phyloP scores from a whole-genome alignment of 106 monocot species.

The Chionographis japonica region DNA sequence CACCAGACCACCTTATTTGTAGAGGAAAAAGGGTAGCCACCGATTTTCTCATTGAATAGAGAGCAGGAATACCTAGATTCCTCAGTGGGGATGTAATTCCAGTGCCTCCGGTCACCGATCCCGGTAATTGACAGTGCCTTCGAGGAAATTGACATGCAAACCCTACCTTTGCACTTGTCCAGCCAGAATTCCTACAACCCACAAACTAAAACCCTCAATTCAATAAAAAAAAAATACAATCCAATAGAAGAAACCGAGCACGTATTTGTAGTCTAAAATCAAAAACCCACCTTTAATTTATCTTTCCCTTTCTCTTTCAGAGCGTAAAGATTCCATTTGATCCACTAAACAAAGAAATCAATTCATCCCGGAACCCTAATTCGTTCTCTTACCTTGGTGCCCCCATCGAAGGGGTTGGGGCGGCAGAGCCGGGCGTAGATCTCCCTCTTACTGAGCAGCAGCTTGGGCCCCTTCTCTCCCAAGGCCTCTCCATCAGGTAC shows the following conservation, averaged over 20 bases:
- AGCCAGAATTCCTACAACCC: slow-evolving; percentile 15
- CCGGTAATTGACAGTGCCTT: slow-evolving; percentile 19
- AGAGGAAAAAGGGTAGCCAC: background rate
- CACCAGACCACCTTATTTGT: too few relatives aligned
- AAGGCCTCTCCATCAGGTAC: slow-evolving; percentile 14
- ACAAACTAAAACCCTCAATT: background rate
- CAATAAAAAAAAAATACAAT: background rate
- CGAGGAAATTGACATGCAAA: slow-evolving; percentile 15
- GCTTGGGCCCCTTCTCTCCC: background rate
- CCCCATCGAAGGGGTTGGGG: slow-evolving; percentile 28
- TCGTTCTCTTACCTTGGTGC: slow-evolving; percentile 12
- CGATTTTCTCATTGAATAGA: too few relatives aligned
- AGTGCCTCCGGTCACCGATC: slow-evolving; percentile 20
- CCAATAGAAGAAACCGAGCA: background rate
- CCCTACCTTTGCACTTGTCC: slow-evolving; percentile 1
- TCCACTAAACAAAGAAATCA: background rate
- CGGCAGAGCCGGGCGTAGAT: slow-evolving; percentile 26
- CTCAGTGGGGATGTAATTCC: slow-evolving; percentile 16
- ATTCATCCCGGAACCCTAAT: background rate
- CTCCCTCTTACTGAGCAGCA: slow-evolving; percentile 22
- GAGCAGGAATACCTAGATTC: slow-evolving; percentile 11
- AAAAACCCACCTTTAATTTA: background rate
- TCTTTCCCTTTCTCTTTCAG: too few relatives aligned
- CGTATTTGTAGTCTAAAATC: background rate
- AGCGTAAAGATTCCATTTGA: too few relatives aligned